Base-by-base conservation (phyloP, 2,329 filamentous ascomycete species). In the Cladophialophora yegresii region DNA sequence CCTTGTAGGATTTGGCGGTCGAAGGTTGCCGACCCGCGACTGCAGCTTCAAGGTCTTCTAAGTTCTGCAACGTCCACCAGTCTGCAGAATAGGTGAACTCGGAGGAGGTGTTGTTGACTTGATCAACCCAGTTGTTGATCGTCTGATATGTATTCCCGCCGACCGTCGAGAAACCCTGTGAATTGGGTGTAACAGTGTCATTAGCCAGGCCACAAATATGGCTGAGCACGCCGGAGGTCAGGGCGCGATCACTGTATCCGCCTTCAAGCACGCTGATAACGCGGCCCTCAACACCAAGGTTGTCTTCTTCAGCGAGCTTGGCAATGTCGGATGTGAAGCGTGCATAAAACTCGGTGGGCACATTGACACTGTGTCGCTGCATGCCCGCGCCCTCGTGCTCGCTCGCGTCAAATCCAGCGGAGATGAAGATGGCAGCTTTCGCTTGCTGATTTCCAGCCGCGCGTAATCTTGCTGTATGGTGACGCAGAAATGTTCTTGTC, bases 311-410 rank as follows among this genome's bases (percentile, higher is more conserved):
- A 0, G 96, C 90, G 64, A 99, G 81, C 54, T 84, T 87, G 13
- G 96, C 88, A 2, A 97, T 85, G 73, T 99, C 95, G 51, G 88
- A 85, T 0, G 93, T 93, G 69, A 99, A 89, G 1, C 90, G 87
- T 55, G 95, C 95, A 74, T 98, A 99, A 75, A 99, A 99, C 59
- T 93, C 91, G 0, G 93, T 99, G 0, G 95, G 93, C 1, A 99
- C 95, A 73, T 96, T 96, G 72, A 96, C 93, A 63, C 90, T 89
- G 77, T 99, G 95, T 54, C 95, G 85, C 77, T 99, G 95, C 95
- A 99, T 99, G 2, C 91, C 92, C 3, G 85, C 82, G 20, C 90
- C 88, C 76, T 99, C 95, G 87, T 91, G 96, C 75, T 99, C 92
- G 73, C 93, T 97, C 2, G 95, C 95, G 77, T 99, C 95, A 70